Conservation (phyloP, 306 rosid species). For the Cicer bijugum region DNA sequence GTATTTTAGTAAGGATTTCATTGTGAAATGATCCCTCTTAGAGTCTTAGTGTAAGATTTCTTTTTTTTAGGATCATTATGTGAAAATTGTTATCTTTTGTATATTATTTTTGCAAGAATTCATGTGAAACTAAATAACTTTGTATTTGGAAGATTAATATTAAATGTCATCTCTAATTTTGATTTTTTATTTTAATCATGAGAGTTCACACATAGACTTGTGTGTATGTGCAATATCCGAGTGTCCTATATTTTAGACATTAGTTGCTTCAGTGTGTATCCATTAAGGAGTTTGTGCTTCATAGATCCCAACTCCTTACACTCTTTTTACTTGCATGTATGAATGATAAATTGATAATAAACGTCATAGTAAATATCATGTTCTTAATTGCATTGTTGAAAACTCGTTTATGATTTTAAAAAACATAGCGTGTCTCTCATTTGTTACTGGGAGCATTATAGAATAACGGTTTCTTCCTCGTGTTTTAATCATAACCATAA, state of each 20-base stretch:
- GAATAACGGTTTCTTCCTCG: neutral
- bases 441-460: neutral
- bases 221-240: neutral
- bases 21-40: neutral
- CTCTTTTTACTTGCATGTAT: neutral
- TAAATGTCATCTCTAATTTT: neutral
- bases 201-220: neutral
- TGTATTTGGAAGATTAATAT: neutral
- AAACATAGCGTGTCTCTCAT: neutral
- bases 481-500: neutral
- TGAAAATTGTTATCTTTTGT: neutral
- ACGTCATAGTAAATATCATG: neutral
- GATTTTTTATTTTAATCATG: neutral
- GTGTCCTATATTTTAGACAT: neutral
- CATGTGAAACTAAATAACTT: neutral
- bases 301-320: neutral
- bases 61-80: neutral
- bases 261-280: neutral
- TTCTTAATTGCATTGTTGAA: constrained; percentile 10
- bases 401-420: neutral
- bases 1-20: neutral
- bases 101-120: neutral
- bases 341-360: neutral
- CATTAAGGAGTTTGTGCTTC: neutral
- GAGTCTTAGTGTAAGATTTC: neutral